Percentiles rank a stretch among this genome's conserved stretches.
These are phyloP conservation scores for Penicillium herquei DNA, from an alignment of 495 filamentous ascomycete genomes.

Conservation along the genomic window DNA sequence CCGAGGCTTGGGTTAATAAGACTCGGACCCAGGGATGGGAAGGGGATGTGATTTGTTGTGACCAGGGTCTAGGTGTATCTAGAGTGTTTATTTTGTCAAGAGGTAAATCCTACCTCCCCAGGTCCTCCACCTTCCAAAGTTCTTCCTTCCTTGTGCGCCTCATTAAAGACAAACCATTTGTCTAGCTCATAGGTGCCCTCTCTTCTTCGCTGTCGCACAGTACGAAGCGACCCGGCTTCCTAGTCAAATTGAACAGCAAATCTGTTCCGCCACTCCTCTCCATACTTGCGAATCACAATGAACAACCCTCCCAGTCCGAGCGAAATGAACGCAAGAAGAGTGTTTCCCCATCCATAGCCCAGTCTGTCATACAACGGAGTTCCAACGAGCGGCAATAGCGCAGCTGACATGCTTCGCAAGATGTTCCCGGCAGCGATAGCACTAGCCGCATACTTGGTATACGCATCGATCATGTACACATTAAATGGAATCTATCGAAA, in stretches of 20 bases:
- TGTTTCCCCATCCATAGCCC: conserved; percentile 41
- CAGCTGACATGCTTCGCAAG: conserved; percentile 51
- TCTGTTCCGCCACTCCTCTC: conserved; percentile 1
- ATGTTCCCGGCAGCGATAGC: conserved; percentile 61
- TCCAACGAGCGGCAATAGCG: conserved; percentile 37
- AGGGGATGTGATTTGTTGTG: no score
- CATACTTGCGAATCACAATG: background rate
- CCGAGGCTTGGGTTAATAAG: no score
- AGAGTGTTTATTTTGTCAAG: no score
- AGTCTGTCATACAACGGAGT: conserved; percentile 34
- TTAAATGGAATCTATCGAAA: conserved; percentile 35
- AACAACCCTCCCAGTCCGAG: conserved; percentile 20
- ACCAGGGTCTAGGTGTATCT: no score
- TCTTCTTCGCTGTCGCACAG: background rate
- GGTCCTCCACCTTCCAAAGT: no score
- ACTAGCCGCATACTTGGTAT: conserved; percentile 60
- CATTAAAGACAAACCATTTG: no score
- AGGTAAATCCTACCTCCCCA: no score
- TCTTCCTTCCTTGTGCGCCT: no score
- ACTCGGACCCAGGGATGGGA: no score
- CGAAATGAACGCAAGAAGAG: conserved; percentile 34
- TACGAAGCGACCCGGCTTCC: background rate
- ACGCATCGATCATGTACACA: conserved; percentile 62
- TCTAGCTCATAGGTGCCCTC: no score
- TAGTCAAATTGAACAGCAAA: background rate